Evolutionary conservation across 1,284 basidiomycete species (phyloP).

Genomic region (Taiwanofungus camphoratus): DNA sequence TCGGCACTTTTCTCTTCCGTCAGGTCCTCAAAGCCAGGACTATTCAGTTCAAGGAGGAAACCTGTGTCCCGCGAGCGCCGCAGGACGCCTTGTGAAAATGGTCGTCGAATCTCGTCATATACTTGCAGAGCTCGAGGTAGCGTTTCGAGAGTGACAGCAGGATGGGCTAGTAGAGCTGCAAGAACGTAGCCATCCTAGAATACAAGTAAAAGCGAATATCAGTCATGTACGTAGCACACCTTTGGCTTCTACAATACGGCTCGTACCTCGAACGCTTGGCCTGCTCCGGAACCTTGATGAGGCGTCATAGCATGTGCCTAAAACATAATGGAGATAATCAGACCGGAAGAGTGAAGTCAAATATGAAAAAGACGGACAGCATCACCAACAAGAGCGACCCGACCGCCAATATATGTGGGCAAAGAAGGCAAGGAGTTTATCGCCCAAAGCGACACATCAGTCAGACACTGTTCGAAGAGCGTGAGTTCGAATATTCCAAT

Average conservation of each 20-base stretch:
- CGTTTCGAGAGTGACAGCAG: constrained; percentile 19
- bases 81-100: constrained; percentile 20
- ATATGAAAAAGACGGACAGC: constrained; percentile 22
- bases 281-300: constrained; percentile 34
- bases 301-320: constrained; percentile 40
- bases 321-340: background rate
- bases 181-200: constrained; percentile 31
- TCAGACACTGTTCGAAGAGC: constrained; percentile 20
- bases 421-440: constrained; percentile 25
- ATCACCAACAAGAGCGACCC: constrained; percentile 32
- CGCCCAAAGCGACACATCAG: constrained; percentile 29
- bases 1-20: constrained; percentile 7
- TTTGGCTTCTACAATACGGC: background rate
- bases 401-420: constrained; percentile 20
- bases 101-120: constrained; percentile 34
- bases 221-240: too few species aligned
- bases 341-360: background rate
- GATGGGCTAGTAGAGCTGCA: constrained; percentile 28
- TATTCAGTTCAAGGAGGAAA: constrained; percentile 10
- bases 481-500: background rate
- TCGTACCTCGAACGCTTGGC: constrained; percentile 34
- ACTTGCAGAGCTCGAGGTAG: constrained; percentile 26
- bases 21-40: constrained; percentile 8
- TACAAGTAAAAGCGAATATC: background rate
- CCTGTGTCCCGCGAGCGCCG: constrained; percentile 11